A percentile compares a stretch with the other conserved stretches of the same genome.
These are phyloP conservation scores for Thalassiosira ordinaria DNA, from an alignment of 352 stramenopile genomes.

Conservation along the genomic window DNA sequence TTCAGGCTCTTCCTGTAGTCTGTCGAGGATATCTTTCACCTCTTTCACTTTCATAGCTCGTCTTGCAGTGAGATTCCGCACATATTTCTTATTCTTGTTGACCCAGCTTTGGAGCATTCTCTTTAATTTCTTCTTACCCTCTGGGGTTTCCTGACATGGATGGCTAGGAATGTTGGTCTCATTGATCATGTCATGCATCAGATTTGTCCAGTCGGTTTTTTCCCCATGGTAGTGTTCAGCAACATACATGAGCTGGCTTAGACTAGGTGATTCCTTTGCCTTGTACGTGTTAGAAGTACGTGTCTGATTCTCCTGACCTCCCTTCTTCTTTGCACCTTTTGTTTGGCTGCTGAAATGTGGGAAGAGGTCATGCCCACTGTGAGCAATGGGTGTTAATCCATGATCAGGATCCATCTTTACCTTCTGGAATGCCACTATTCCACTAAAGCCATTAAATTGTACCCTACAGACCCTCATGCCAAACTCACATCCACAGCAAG, in stretches of 20 bases:
- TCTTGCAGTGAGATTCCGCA: too few species aligned
- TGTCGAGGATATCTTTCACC: not conserved
- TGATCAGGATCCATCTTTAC: not conserved
- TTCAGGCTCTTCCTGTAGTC: not conserved
- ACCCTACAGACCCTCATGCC: slow-evolving; percentile 4
- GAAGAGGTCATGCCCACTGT: not conserved
- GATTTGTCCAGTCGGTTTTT: not conserved
- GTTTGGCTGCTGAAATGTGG: not conserved
- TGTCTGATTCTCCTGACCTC: not conserved
- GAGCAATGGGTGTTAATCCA: not conserved
- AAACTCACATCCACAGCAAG: slow-evolving; percentile 3
- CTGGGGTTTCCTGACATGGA: not conserved
- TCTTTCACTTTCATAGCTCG: not conserved
- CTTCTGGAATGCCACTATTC: not conserved
- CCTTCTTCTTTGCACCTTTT: not conserved
- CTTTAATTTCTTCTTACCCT: slow-evolving; percentile 1
- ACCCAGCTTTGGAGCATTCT: not conserved
- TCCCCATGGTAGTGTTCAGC: not conserved
- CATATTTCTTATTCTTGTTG: slow-evolving; percentile 1
- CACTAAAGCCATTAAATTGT: not conserved
- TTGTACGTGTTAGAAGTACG: not conserved
- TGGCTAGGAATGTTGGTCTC: not conserved
- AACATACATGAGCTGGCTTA: not conserved
- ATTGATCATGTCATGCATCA: not conserved
- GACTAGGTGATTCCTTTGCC: not conserved